These are phyloP conservation scores for Monilinia laxa DNA, from an alignment of 2,329 filamentous ascomycete species.

Conservation along the genomic window DNA sequence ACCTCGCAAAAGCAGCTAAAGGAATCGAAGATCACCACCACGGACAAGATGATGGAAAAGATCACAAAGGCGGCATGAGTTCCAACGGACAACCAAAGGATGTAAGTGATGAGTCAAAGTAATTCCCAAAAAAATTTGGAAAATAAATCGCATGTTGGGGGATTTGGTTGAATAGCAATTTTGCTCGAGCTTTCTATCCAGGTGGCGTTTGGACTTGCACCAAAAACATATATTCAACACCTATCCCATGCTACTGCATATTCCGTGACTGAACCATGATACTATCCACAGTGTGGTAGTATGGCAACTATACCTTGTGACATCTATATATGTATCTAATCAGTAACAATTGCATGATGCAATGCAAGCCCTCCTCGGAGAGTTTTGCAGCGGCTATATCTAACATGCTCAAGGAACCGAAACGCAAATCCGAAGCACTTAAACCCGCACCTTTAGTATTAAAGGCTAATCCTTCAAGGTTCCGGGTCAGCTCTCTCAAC, in stretches of 20 bases:
- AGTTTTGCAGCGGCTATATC: neutral
- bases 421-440: constrained; percentile 44
- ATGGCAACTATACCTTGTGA: neutral
- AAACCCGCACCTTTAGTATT: constrained; percentile 42
- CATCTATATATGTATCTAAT: neutral
- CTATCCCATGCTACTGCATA: neutral
- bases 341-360: neutral
- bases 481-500: neutral
- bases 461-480: constrained; percentile 17
- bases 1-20: constrained; percentile 29
- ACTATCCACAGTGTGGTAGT: constrained; percentile 20
- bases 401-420: constrained; percentile 27
- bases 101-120: constrained; percentile 33
- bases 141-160: neutral
- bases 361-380: neutral
- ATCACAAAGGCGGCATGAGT: neutral
- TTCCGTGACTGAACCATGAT: neutral
- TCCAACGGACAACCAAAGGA: constrained; percentile 21
- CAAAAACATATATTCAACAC: neutral
- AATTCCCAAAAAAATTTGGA: constrained; percentile 3
- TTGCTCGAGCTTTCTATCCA: constrained; percentile 24
- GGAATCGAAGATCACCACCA: constrained; percentile 23
- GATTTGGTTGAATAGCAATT: constrained; percentile 16
- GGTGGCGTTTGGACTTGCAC: neutral
- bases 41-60: constrained; percentile 20